Percentiles rank a stretch among this genome's conserved stretches.
These are phyloP conservation scores for Nannochloropsis salina DNA, from an alignment of 108 stramenopile species.

Conservation along the genomic window DNA sequence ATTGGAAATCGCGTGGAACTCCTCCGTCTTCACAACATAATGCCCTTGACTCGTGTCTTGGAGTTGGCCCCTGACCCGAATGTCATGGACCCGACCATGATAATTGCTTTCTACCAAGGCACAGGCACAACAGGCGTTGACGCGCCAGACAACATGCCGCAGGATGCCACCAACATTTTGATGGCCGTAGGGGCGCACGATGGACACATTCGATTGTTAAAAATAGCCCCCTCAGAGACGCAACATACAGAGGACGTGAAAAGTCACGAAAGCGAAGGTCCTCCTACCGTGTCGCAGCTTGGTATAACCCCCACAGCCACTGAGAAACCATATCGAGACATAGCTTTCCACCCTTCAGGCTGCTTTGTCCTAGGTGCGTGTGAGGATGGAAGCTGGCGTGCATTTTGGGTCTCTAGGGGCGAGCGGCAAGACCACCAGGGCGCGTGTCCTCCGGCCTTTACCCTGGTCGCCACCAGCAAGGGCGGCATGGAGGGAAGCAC, in stretches of 20 bases:
- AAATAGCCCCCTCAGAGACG: neutral
- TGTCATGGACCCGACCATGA: slow-evolving; percentile 7
- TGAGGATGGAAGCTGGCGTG: slow-evolving; percentile 12
- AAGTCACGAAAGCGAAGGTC: neutral
- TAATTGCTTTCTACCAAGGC: slow-evolving; percentile 14
- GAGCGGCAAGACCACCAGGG: neutral
- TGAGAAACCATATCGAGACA: neutral
- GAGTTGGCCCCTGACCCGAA: neutral
- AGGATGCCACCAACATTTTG: neutral
- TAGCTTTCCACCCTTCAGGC: neutral
- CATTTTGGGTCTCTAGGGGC: neutral
- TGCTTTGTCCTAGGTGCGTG: neutral
- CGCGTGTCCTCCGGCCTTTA: neutral
- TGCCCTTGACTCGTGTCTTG: neutral
- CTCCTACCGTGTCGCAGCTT: neutral
- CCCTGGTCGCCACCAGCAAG: neutral
- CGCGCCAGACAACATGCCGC: neutral
- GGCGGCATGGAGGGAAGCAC: neutral
- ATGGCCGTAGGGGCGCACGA: neutral
- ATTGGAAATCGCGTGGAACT: neutral
- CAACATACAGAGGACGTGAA: too few species aligned
- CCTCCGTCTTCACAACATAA: neutral
- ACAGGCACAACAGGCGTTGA: neutral
- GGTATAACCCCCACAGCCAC: neutral
- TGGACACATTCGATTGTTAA: neutral